phyloP scores from a whole-genome alignment of 1,284 basidiomycete species.

The Ustilago bromivora region DNA sequence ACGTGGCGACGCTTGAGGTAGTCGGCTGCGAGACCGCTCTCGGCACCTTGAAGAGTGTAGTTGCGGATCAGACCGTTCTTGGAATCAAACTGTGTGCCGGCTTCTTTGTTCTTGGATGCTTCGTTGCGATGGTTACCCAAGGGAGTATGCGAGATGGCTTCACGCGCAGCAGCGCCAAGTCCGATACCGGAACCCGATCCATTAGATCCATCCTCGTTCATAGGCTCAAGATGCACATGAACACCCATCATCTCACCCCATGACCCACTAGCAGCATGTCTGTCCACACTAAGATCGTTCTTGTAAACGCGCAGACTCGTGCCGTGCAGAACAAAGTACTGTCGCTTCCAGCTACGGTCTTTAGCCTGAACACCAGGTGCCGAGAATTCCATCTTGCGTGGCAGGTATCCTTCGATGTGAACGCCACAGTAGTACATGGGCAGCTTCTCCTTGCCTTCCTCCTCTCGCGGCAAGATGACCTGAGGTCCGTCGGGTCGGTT shows the following conservation, averaged over 20 bases:
- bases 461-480: slow-evolving; percentile 59
- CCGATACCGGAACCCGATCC: slow-evolving; percentile 32
- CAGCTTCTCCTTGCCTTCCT: slow-evolving; percentile 83
- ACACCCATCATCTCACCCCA: slow-evolving; percentile 68
- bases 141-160: slow-evolving; percentile 48
- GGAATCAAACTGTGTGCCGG: slow-evolving; percentile 24
- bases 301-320: slow-evolving; percentile 88
- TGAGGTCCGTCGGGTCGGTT: slow-evolving; percentile 61
- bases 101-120: slow-evolving; percentile 16
- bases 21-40: slow-evolving; percentile 93
- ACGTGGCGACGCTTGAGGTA: slow-evolving; percentile 94
- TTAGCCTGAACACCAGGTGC: slow-evolving; percentile 85
- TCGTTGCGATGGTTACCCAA: slow-evolving; percentile 29
- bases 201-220: slow-evolving; percentile 58
- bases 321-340: slow-evolving; percentile 91
- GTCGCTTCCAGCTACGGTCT: slow-evolving; percentile 90
- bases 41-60: slow-evolving; percentile 90
- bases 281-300: slow-evolving; percentile 70
- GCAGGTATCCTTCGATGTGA: slow-evolving; percentile 85
- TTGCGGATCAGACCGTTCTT: slow-evolving; percentile 71
- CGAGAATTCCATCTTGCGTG: slow-evolving; percentile 93
- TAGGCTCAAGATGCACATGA: slow-evolving; percentile 61
- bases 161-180: slow-evolving; percentile 40
- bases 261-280: slow-evolving; percentile 68
- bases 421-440: slow-evolving; percentile 88